phyloP scores from a whole-genome alignment of 345 rosid species.

The Syzygium grande region DNA sequence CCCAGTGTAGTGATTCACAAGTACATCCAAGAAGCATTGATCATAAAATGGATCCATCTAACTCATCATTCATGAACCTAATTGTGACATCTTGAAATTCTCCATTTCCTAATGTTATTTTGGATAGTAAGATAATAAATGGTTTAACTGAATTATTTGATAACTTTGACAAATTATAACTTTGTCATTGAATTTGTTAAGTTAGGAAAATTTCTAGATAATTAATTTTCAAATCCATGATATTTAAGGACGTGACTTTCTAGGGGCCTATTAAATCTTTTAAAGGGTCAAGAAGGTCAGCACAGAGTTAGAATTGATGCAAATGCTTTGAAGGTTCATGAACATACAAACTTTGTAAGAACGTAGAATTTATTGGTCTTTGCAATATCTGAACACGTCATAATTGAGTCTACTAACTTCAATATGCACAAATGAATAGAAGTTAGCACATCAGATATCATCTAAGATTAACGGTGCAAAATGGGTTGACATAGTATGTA shows the following conservation, averaged over 20 bases:
- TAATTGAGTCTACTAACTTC: not conserved
- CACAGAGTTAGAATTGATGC: not conserved
- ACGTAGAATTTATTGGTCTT: not conserved
- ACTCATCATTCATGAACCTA: not conserved
- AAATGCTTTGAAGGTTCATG: not conserved
- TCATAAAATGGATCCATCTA: not conserved
- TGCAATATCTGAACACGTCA: not conserved
- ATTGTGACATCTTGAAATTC: not conserved
- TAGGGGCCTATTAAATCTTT: not conserved
- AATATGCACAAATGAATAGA: not conserved
- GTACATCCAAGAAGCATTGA: not conserved
- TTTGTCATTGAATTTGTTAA: not conserved
- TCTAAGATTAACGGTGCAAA: not conserved
- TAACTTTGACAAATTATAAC: not conserved
- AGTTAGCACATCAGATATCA: not conserved
- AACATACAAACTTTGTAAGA: not conserved
- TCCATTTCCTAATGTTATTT: fast-evolving
- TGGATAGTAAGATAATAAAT: not conserved
- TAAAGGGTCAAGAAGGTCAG: not conserved
- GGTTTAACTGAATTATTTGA: not conserved
- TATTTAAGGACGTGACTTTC: not conserved
- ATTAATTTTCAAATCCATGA: not conserved
- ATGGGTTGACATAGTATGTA: not conserved
- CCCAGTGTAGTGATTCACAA: not conserved
- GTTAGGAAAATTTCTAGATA: not conserved